Percentiles rank a stretch among this genome's conserved stretches.
phyloP scores from a whole-genome alignment of 371 early-diverging fungal species.

The Lichtheimia ramosa region DNA sequence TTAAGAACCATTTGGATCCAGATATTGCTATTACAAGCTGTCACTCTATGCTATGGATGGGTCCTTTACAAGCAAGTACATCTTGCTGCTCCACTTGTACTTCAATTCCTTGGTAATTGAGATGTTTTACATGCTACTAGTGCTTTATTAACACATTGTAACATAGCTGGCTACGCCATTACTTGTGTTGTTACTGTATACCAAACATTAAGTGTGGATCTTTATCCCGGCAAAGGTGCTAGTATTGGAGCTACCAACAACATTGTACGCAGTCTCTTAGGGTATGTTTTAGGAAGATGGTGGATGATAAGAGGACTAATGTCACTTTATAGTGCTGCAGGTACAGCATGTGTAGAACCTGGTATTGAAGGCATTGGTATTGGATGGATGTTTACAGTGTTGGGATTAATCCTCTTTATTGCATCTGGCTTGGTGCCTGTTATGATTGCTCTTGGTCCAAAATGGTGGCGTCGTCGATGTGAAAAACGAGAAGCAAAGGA shows the following conservation, averaged over 20 bases:
- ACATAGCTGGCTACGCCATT: neutral
- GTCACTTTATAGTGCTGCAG: slow-evolving; percentile 21
- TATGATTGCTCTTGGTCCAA: neutral
- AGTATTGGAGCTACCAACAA: slow-evolving; percentile 42
- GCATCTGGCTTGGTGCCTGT: neutral
- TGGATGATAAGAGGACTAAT: slow-evolving; percentile 18
- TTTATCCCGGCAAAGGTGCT: slow-evolving; percentile 11
- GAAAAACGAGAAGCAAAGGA: neutral
- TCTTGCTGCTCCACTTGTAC: slow-evolving; percentile 24
- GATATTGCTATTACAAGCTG: slow-evolving; percentile 8
- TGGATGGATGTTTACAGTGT: slow-evolving; percentile 38
- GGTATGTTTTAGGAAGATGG: slow-evolving; percentile 21
- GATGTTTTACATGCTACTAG: neutral
- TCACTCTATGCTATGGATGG: slow-evolving; percentile 35
- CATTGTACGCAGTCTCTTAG: slow-evolving; percentile 31
- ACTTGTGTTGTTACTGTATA: neutral
- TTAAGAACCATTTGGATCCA: slow-evolving; percentile 24
- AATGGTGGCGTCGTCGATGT: neutral
- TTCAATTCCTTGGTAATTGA: slow-evolving; percentile 33
- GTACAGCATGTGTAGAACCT: slow-evolving; percentile 25
- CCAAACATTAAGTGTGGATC: neutral
- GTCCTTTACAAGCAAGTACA: slow-evolving; percentile 19
- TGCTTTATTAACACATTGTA: neutral
- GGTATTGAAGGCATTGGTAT: slow-evolving; percentile 36
- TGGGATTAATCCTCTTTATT: neutral